A percentile compares a stretch with the other conserved stretches of the same genome.
phyloP scores from a whole-genome alignment of 208 protist species.

The Polymyxa betae region DNA sequence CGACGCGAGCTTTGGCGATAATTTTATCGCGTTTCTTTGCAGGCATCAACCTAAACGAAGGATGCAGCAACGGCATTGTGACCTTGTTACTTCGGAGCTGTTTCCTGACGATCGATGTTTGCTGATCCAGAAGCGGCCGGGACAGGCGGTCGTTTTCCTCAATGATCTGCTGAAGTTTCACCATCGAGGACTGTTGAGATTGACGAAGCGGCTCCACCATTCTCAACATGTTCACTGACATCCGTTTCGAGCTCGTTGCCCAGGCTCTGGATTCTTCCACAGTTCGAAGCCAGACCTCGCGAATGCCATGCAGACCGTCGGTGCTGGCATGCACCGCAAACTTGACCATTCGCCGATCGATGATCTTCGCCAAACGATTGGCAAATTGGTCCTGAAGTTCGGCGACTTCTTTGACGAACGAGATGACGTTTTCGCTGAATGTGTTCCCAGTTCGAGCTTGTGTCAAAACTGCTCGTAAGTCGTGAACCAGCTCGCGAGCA shows the following conservation, averaged over 20 bases:
- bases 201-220: neutral
- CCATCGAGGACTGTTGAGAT: neutral
- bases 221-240: constrained; percentile 28
- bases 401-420: constrained; percentile 27
- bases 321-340: neutral
- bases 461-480: neutral
- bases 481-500: constrained; percentile 26
- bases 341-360: constrained; percentile 21
- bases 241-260: constrained; percentile 2
- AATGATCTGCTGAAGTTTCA: constrained; percentile 33
- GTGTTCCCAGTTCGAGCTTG: constrained; percentile 28
- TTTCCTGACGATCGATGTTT: constrained; percentile 45
- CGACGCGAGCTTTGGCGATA: neutral
- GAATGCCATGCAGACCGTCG: constrained; percentile 36
- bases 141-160: constrained; percentile 35
- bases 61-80: constrained; percentile 10
- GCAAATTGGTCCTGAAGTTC: constrained; percentile 42
- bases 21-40: neutral
- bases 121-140: constrained; percentile 1
- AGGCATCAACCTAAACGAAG: neutral
- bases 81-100: constrained; percentile 26
- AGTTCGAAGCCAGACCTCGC: constrained; percentile 14
- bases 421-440: neutral
- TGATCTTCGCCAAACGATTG: constrained; percentile 38
- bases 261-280: neutral